These are phyloP conservation scores for Penium margaritaceum DNA, from an alignment of 139 green algal species.

Conservation along the genomic window DNA sequence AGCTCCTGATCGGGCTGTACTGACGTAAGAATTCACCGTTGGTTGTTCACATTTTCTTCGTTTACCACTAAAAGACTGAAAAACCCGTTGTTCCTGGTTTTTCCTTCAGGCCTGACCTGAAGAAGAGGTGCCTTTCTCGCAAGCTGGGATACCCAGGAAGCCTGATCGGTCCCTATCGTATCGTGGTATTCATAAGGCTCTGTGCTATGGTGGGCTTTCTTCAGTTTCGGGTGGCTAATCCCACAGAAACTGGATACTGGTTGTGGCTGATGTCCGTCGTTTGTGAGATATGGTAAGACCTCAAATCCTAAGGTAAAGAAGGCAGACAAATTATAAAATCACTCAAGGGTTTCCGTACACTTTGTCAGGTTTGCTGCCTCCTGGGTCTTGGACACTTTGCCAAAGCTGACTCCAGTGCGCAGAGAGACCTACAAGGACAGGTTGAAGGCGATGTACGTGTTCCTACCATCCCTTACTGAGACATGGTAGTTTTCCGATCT, in stretches of 20 bases:
- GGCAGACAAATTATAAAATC: not conserved
- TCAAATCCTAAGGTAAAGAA: not conserved
- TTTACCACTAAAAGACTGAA: not conserved
- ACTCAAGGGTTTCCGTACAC: not conserved
- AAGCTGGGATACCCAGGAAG: slow-evolving; percentile 8
- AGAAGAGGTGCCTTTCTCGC: slow-evolving; percentile 13
- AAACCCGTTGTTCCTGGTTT: not conserved
- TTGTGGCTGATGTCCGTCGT: slow-evolving; percentile 39
- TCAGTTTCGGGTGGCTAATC: slow-evolving; percentile 23
- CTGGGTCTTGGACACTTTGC: slow-evolving; percentile 36
- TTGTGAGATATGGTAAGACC: slow-evolving; percentile 41
- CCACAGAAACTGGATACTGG: slow-evolving; percentile 32
- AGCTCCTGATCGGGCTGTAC: not conserved
- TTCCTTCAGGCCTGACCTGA: slow-evolving; percentile 20
- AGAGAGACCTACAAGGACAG: slow-evolving; percentile 43
- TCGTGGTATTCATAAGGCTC: slow-evolving; percentile 17
- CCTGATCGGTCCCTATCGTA: slow-evolving; percentile 27
- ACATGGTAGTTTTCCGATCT: not conserved
- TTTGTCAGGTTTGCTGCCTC: slow-evolving; percentile 36
- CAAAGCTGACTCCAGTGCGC: slow-evolving; percentile 39
- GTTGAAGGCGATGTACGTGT: slow-evolving; percentile 19
- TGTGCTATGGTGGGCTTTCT: slow-evolving; percentile 24
- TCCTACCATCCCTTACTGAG: not conserved
- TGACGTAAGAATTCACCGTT: not conserved
- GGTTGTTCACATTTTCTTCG: not conserved